Conservation (phyloP, 805 yeast species). For the Saccharomycopsis vini region DNA sequence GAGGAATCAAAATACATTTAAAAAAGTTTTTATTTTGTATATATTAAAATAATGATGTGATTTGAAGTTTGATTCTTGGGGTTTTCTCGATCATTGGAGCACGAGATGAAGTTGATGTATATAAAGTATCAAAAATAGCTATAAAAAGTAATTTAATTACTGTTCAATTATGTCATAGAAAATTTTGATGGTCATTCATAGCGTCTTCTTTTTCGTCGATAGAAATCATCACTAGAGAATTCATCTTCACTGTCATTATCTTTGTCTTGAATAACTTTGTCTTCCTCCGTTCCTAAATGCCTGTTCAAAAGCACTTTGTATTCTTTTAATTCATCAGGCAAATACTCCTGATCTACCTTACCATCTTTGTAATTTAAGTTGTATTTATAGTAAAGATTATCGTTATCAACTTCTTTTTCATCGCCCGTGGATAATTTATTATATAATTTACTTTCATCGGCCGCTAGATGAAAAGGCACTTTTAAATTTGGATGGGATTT, state of each 20-base stretch:
- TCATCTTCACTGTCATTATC: constrained; percentile 17
- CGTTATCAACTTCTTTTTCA: not conserved
- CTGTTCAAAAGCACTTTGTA: not conserved
- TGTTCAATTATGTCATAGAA: no score
- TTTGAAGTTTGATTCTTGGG: no score
- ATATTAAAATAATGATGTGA: no score
- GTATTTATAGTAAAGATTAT: not conserved
- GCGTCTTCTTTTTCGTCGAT: not conserved
- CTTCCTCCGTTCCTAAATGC: constrained; percentile 12
- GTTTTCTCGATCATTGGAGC: no score
- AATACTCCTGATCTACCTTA: constrained; percentile 2
- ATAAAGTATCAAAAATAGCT: no score
- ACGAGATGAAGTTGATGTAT: no score
- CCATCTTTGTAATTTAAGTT: not conserved
- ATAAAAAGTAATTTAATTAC: no score
- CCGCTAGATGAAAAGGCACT: constrained; percentile 8
- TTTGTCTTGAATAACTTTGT: not conserved
- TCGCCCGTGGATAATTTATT: not conserved
- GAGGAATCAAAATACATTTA: no score
- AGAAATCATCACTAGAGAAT: constrained; percentile 11
- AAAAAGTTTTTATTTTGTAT: no score
- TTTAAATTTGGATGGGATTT: constrained; percentile 3
- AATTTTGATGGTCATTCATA: no score
- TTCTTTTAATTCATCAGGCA: constrained; percentile 8
- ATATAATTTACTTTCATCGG: not conserved